phyloP scores from a whole-genome alignment of 345 rosid genomes.

The Boechera divaricarpa region DNA sequence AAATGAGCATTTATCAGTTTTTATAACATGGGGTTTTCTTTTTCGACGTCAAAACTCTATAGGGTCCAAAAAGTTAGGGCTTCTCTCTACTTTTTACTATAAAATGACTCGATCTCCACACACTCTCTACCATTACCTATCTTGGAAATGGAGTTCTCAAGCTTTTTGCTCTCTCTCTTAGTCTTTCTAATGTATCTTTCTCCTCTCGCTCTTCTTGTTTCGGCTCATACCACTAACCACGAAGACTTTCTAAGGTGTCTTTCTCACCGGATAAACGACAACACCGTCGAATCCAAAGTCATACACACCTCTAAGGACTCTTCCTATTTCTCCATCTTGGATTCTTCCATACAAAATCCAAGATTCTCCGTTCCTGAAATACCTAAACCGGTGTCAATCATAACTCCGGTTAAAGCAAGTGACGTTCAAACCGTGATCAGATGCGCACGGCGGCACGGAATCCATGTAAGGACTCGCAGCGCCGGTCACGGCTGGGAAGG shows the following conservation, averaged over 20 bases:
- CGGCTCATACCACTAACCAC: constrained; percentile 14
- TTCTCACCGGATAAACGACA: constrained; percentile 24
- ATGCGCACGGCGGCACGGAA: constrained; percentile 42
- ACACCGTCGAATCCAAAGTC: constrained; percentile 26
- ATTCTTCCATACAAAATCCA: constrained; percentile 38
- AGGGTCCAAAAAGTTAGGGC: background rate
- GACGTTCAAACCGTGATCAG: constrained; percentile 50
- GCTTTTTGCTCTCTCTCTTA: constrained; percentile 18
- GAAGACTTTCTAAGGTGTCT: constrained; percentile 35
- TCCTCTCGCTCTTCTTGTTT: background rate
- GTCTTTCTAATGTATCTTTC: constrained; percentile 23
- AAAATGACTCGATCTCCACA: background rate
- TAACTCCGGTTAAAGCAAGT: constrained; percentile 46
- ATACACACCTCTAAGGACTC: constrained; percentile 35
- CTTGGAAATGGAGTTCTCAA: constrained; percentile 17
- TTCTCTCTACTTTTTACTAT: background rate
- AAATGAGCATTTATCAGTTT: background rate
- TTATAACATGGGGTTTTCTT: background rate
- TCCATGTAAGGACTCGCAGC: constrained; percentile 52
- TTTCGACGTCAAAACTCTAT: background rate
- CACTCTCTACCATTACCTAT: background rate
- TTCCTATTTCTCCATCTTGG: constrained; percentile 31
- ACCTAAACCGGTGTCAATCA: constrained; percentile 45
- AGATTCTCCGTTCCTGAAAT: constrained; percentile 26
- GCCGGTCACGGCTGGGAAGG: constrained; percentile 64